Conservation (phyloP, 1,139 yeast genomes). For the Wickerhamiella infanticola region DNA sequence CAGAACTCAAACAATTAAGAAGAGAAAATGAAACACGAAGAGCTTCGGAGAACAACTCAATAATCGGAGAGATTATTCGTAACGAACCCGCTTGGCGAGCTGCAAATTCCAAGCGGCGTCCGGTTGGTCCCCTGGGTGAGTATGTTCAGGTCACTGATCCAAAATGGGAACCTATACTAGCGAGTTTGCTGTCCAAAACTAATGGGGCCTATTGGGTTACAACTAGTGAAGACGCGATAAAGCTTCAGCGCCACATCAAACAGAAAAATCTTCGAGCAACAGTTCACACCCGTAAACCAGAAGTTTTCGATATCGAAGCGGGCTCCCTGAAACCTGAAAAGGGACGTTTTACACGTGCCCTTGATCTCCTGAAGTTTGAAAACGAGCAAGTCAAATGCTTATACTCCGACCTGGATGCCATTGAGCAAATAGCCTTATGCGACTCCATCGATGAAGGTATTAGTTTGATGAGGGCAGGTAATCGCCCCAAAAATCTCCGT, state of each 20-base stretch:
- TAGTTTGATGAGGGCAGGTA: too few relatives aligned
- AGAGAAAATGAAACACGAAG: not conserved
- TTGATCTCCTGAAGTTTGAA: conserved; percentile 7
- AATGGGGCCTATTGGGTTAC: conserved; percentile 55
- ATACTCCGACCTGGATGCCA: conserved; percentile 8
- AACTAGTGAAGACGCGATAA: conserved; percentile 42
- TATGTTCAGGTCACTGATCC: conserved; percentile 41
- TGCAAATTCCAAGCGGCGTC: conserved; percentile 19
- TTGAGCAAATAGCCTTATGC: conserved; percentile 4
- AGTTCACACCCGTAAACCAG: conserved; percentile 42
- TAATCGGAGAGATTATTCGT: not conserved
- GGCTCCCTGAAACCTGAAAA: conserved; percentile 1
- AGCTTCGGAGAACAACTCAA: conserved; percentile 11
- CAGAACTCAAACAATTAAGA: not conserved
- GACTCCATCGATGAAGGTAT: not conserved
- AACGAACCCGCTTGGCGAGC: not conserved
- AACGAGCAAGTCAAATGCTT: conserved; percentile 8
- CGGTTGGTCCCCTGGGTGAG: conserved; percentile 78
- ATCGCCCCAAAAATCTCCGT: not conserved
- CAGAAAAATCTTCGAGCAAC: conserved; percentile 22
- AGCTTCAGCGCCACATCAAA: conserved; percentile 33
- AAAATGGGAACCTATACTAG: conserved; percentile 52
- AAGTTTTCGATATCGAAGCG: conserved; percentile 30
- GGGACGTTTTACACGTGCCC: conserved; percentile 5
- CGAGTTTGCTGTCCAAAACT: conserved; percentile 33